These are phyloP conservation scores for Elongisporangium anandrum DNA, from an alignment of 352 stramenopile species.

Conservation along the genomic window DNA sequence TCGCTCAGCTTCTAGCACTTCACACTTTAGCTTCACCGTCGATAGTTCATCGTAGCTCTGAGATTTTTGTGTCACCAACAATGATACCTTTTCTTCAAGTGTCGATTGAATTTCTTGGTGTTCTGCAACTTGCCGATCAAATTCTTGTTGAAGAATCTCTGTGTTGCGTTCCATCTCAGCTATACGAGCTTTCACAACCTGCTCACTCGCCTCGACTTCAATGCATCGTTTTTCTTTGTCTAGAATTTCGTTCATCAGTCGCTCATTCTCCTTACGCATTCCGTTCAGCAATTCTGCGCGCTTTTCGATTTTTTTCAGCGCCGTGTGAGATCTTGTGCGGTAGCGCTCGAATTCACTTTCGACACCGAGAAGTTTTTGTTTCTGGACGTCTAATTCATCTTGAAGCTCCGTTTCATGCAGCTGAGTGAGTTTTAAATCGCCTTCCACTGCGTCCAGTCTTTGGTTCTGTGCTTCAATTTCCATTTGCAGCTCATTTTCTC, in stretches of 20 bases:
- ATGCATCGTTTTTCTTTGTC: slow-evolving; percentile 15
- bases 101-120: slow-evolving; percentile 13
- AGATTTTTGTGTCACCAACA: slow-evolving; percentile 6
- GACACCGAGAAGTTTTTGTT: slow-evolving; percentile 29
- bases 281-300: slow-evolving; percentile 70
- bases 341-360: slow-evolving; percentile 67
- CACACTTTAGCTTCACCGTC: background rate
- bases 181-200: slow-evolving; percentile 10
- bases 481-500: slow-evolving; percentile 9
- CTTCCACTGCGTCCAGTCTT: slow-evolving; percentile 6
- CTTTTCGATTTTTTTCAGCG: slow-evolving; percentile 81
- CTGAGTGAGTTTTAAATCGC: background rate
- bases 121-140: slow-evolving; percentile 27
- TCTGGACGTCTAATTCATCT: slow-evolving; percentile 20
- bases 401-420: slow-evolving; percentile 7
- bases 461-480: slow-evolving; percentile 17
- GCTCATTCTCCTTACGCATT: slow-evolving; percentile 75
- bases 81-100: slow-evolving; percentile 17
- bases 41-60: background rate
- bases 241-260: slow-evolving; percentile 19
- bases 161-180: slow-evolving; percentile 25
- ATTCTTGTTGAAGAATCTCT: slow-evolving; percentile 31
- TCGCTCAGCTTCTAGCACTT: background rate
- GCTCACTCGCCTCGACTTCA: slow-evolving; percentile 10
- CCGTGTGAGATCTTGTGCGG: slow-evolving; percentile 54